Base-by-base conservation (phyloP, 805 yeast species). In the Candida sonorensis region DNA sequence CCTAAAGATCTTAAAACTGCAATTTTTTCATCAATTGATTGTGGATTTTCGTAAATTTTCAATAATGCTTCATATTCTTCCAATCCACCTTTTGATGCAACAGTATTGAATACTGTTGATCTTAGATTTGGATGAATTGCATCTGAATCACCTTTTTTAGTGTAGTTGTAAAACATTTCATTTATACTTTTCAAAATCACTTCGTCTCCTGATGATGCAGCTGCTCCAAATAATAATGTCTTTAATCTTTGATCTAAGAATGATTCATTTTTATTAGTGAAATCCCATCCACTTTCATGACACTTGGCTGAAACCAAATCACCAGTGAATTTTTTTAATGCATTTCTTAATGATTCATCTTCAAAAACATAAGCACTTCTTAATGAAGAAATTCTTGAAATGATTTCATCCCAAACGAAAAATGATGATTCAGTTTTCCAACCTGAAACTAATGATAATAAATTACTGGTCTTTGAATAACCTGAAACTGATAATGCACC, bases 251-350 rank as follows among this genome's bases (percentile, higher is more conserved):
- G 59, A 5, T 54, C 61, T 30, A 54, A 57, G 50, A 53, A 51
- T 11, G 59, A 37, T 27, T 90, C 97, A 29, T 81, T 75, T 10
- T 95, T 94, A 41, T 84, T n/a, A n/a, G n/a, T 74, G 48, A 80
- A 90, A 11, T 81, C 73, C 65, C 87, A 95, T n/a, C 92, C 83
- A 17, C 81, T 69, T 17, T 73, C 77, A 52, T 55, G 55, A 18
- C 46, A 41, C 30, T 45, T 53, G 7, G 37, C 46, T 15, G 44
- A 17, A 15, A 53, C 57, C 25, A 55, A 35, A 5, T 44, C 51
- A 29, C 38, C 54, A 34, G 46, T 48, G 33, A 70, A 65, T 4
- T 46, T 38, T 10, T 50, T 51, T 33, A 68, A 52, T 6, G 55
- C 57, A 11, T 45, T 31, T 12, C 49, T 48, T 12, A 59, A 43